Conservation (phyloP, 2,329 filamentous ascomycete species). For the Tolypocladium guangdongense region DNA sequence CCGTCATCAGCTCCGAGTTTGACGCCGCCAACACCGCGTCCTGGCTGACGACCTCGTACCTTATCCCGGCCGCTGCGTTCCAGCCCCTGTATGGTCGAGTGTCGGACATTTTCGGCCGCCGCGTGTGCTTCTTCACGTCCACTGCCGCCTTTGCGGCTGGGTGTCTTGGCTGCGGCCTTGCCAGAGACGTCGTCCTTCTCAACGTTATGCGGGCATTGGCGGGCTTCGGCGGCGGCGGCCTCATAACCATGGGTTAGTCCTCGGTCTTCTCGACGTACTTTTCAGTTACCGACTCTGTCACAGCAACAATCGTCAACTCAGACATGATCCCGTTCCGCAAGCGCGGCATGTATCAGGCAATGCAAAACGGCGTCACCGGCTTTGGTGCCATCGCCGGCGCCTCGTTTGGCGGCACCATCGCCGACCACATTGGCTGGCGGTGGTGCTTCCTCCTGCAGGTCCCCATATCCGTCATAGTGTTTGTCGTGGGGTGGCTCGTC, state of each 20-base stretch:
- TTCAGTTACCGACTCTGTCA: too few species aligned
- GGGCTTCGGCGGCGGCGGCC: constrained; percentile 58
- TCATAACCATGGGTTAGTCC: constrained; percentile 55
- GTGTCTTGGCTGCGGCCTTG: constrained; percentile 54
- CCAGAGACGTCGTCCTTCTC: constrained; percentile 44
- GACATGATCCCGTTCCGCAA: constrained; percentile 49
- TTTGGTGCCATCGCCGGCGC: constrained; percentile 53
- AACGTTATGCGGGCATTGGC: constrained; percentile 55
- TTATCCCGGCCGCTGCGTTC: constrained; percentile 61
- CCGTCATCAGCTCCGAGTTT: constrained; percentile 66
- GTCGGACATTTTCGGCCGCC: constrained; percentile 58
- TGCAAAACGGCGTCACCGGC: constrained; percentile 50
- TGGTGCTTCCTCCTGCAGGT: constrained; percentile 56
- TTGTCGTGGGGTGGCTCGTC: constrained; percentile 41
- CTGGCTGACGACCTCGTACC: constrained; percentile 64
- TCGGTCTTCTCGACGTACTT: too few species aligned
- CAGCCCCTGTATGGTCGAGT: constrained; percentile 62
- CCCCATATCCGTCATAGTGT: constrained; percentile 44
- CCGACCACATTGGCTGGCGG: constrained; percentile 55
- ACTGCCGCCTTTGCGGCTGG: constrained; percentile 50
- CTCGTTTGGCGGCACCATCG: constrained; percentile 52
- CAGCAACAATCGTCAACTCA: constrained; percentile 45
- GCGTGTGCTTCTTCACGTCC: constrained; percentile 52
- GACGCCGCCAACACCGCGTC: constrained; percentile 60
- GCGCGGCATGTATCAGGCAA: constrained; percentile 47